Conservation (phyloP, 2,329 filamentous ascomycete species). For the Epicoccum sorghinum region DNA sequence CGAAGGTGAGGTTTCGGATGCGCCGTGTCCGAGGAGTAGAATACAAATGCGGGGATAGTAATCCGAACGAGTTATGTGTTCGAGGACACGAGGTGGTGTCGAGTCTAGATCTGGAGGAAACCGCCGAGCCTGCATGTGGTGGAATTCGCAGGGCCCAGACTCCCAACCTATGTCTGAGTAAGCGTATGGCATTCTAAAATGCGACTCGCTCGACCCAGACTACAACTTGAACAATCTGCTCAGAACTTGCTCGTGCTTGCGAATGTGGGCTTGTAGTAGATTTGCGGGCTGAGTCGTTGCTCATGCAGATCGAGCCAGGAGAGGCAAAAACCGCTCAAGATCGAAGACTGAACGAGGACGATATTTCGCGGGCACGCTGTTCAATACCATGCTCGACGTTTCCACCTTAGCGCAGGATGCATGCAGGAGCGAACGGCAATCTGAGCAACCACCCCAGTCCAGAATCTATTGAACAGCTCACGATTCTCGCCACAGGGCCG, state of each 20-base stretch:
- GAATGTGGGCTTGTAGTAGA: too few relatives aligned
- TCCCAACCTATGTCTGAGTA: background rate
- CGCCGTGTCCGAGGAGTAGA: background rate
- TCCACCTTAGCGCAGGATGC: background rate
- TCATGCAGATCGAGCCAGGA: background rate
- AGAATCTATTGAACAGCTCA: background rate
- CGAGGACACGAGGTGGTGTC: background rate
- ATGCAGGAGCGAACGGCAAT: background rate
- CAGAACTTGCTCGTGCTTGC: too few relatives aligned
- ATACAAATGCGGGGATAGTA: background rate
- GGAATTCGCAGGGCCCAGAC: constrained; percentile 1
- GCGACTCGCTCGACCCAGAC: background rate
- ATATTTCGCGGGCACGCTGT: background rate
- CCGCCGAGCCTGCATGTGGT: background rate
- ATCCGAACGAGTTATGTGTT: background rate
- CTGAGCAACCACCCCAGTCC: background rate
- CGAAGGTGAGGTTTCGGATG: background rate
- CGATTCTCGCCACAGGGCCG: constrained; percentile 13
- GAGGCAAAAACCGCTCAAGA: background rate
- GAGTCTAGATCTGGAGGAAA: constrained; percentile 12
- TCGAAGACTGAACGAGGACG: background rate
- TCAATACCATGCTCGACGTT: background rate
- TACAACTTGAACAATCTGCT: background rate
- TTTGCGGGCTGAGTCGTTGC: background rate
- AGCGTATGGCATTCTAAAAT: constrained; percentile 5